Evolutionary conservation across 306 rosid species (phyloP).

Genomic region (Psophocarpus tetragonolobus): DNA sequence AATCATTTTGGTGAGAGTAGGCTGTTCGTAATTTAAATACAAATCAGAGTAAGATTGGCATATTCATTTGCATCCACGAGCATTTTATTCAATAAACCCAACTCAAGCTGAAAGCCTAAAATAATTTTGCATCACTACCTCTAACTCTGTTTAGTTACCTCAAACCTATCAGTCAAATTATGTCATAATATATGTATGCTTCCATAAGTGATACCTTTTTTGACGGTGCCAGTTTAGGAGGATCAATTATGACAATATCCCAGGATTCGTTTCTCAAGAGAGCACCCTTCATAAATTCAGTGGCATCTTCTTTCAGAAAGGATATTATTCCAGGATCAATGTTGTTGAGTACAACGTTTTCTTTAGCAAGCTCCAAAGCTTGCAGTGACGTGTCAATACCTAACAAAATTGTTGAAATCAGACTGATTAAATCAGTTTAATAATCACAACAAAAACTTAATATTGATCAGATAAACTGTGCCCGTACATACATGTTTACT

Average conservation of each 20-base stretch:
- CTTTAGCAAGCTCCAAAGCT: constrained; percentile 86
- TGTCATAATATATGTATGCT: background rate
- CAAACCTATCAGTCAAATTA: constrained; percentile 9
- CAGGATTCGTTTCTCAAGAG: constrained; percentile 70
- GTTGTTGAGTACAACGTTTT: constrained; percentile 73
- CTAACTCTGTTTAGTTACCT: background rate
- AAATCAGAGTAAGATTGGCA: background rate
- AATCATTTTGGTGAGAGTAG: background rate
- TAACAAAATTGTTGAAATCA: constrained; percentile 35
- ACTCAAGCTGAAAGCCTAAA: background rate
- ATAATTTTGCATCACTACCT: background rate
- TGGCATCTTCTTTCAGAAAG: constrained; percentile 74
- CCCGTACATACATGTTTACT: background rate
- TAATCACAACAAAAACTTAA: background rate
- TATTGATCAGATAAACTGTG: background rate
- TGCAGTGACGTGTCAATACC: constrained; percentile 79
- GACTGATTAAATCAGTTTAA: constrained; percentile 13
- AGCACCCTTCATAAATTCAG: constrained; percentile 80
- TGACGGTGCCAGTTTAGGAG: constrained; percentile 91
- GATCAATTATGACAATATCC: constrained; percentile 87
- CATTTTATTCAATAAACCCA: background rate
- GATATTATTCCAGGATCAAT: constrained; percentile 75
- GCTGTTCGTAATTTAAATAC: background rate
- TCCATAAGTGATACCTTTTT: constrained; percentile 55
- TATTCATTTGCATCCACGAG: background rate